A percentile compares a stretch with the other conserved stretches of the same genome.
Conservation (phyloP, 345 rosid genomes). For the Brassica incana region DNA sequence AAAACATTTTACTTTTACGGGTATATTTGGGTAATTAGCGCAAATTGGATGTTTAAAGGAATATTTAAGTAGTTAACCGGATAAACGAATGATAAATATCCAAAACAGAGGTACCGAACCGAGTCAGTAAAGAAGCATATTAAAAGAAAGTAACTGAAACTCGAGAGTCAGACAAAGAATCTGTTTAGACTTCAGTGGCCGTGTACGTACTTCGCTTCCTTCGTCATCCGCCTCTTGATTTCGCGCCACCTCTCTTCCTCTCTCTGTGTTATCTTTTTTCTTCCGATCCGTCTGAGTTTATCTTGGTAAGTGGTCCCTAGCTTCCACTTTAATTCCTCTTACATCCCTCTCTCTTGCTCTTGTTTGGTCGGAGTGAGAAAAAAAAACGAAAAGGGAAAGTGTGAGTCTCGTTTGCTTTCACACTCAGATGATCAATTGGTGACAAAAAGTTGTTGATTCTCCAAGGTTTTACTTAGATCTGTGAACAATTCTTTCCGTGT, state of each 20-base stretch:
- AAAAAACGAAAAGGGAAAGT: slow-evolving; percentile 31
- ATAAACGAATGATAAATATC: too few relatives aligned
- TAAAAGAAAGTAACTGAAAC: slow-evolving; percentile 21
- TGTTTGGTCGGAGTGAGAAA: slow-evolving; percentile 12
- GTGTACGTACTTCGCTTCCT: slow-evolving; percentile 11
- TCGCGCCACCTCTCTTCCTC: slow-evolving; percentile 27
- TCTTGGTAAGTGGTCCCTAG: slow-evolving; percentile 32
- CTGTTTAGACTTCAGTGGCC: slow-evolving; percentile 29
- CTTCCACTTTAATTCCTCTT: not conserved
- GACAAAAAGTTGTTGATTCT: slow-evolving; percentile 6
- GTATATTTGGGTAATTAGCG: too few relatives aligned
- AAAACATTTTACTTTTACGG: too few relatives aligned
- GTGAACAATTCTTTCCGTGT: slow-evolving; percentile 13
- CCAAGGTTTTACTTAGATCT: slow-evolving; percentile 22
- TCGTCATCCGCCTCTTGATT: slow-evolving; percentile 17
- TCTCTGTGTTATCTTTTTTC: not conserved
- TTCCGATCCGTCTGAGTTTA: slow-evolving; percentile 23
- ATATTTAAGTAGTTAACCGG: too few relatives aligned
- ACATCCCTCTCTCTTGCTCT: slow-evolving; percentile 15
- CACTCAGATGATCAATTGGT: slow-evolving; percentile 3
- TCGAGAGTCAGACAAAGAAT: not conserved
- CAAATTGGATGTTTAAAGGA: too few relatives aligned
- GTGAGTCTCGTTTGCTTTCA: slow-evolving; percentile 9
- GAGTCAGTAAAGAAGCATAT: not conserved
- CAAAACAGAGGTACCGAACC: too few relatives aligned